Percentiles rank a stretch among this genome's conserved stretches.
Evolutionary conservation across 2,329 filamentous ascomycete genomes (phyloP).

Genomic region (Apiospora aurea): DNA sequence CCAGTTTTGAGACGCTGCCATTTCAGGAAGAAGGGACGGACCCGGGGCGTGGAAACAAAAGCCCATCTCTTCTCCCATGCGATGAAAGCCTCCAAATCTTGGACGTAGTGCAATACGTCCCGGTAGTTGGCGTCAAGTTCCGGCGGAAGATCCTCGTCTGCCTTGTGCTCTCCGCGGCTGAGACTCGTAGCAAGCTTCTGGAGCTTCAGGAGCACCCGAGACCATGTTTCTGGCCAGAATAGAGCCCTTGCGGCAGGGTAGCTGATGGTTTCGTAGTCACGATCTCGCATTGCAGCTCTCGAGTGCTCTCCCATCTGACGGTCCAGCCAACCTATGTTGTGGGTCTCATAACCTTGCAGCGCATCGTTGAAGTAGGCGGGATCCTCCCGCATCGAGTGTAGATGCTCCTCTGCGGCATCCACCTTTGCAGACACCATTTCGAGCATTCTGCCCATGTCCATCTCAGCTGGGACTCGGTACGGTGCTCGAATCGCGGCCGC

Average conservation of each 20-base stretch:
- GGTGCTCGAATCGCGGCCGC: constrained; percentile 26
- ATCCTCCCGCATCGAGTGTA: constrained; percentile 32
- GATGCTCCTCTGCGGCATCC: constrained; percentile 29
- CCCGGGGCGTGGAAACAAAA: neutral
- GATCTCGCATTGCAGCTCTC: neutral
- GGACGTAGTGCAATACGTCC: neutral
- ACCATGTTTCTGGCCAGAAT: neutral
- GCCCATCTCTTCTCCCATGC: neutral
- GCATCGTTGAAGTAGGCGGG: constrained; percentile 29
- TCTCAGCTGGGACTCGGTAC: constrained; percentile 26
- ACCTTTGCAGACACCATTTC: constrained; percentile 28
- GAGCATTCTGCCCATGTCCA: constrained; percentile 27
- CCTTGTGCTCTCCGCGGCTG: neutral
- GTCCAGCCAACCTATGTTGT: neutral
- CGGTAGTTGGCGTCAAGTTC: neutral
- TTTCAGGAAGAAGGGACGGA: neutral
- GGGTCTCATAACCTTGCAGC: constrained; percentile 23
- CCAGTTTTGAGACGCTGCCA: neutral
- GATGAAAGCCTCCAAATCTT: neutral
- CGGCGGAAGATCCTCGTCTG: neutral
- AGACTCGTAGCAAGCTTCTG: neutral
- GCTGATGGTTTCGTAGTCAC: neutral
- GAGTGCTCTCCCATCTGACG: neutral
- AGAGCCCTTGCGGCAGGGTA: neutral
- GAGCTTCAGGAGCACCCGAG: neutral